Base-by-base conservation (phyloP, 345 rosid genomes). In the Rhizophora apiculata region DNA sequence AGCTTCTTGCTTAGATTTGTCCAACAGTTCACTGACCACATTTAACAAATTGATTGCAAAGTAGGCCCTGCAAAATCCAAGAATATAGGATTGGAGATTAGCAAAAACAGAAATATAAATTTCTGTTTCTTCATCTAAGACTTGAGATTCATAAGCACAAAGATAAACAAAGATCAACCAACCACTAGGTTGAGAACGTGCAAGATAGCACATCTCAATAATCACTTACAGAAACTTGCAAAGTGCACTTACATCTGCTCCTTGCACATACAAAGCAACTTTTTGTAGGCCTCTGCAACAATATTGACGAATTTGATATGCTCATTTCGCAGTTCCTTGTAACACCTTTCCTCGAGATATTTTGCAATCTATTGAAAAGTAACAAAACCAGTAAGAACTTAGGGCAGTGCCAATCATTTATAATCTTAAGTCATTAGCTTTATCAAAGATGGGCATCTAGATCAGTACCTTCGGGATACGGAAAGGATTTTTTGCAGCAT, bases 271-370 rank as follows among this genome's bases (percentile, higher is more conserved):
- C 75, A 84, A 62, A 95, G 93, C 83, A 95, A 63, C 76, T 87
- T 95, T 56, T 82, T 82, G 80, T 95, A 95, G 54, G 86, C 81
- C 73, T 90, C 96, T 1, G 81, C 77, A 58, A 85, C 86, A 75
- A 84, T 82, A 79, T 78, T 86, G 76, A 92, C 77, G 80, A 84
- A 80, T 76, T 86, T 88, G 76, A 82, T 67, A 56, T 95, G 96
- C 69, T 78, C 89, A 19, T 78, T 75, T 63, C 92, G 88, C 77
- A 95, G 83, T 72, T 95, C 97, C 86, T 87, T 95, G 82, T 68
- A 85, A 80, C 92, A 92, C 77, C 93, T 83, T 72, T 95, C 98
- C 84, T 95, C 99, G 27, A 95, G 99, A 82, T 80, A 87, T 59
- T 87, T 87, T 16, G 89, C 96, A 80, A 95, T 95, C 99, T 95